A percentile compares a stretch with the other conserved stretches of the same genome.
Evolutionary conservation across 768 basidiomycete genomes (phyloP).

Genomic region (Suillus weaverae): DNA sequence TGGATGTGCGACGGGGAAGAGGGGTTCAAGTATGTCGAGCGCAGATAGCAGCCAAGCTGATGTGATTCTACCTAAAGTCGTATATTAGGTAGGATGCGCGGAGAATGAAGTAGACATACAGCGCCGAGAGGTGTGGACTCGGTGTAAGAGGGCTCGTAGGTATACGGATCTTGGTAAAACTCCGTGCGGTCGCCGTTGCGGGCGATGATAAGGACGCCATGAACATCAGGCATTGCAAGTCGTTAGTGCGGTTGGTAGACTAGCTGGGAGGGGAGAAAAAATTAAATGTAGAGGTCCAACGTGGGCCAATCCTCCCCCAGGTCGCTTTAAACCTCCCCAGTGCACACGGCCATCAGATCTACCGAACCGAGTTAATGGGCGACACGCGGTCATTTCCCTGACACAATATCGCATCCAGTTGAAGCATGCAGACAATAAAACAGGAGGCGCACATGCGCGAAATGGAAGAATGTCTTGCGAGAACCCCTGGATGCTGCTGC

Average conservation of each 20-base stretch:
- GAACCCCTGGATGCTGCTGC: background rate
- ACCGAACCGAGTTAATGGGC: background rate
- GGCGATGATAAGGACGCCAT: conserved; percentile 75
- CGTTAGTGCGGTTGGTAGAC: background rate
- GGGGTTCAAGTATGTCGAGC: conserved; percentile 65
- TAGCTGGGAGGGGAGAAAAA: background rate
- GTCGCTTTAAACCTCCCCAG: background rate
- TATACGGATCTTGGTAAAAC: conserved; percentile 71
- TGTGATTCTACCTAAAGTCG: conserved; percentile 59
- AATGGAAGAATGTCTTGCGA: background rate
- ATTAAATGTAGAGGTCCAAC: background rate
- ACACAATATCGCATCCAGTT: background rate
- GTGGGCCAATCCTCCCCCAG: background rate
- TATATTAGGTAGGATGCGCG: conserved; percentile 10
- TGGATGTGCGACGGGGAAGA: conserved; percentile 67
- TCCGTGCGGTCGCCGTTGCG: conserved; percentile 74
- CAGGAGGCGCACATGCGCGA: background rate
- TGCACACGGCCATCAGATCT: conserved; percentile 1
- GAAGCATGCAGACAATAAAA: background rate
- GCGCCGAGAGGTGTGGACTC: conserved; percentile 79
- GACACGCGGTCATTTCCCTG: background rate
- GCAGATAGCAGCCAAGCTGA: conserved; percentile 60
- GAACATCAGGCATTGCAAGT: conserved; percentile 43
- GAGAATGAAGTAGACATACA: conserved; percentile 37
- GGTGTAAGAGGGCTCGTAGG: conserved; percentile 59